A percentile compares a stretch with the other conserved stretches of the same genome.
These are phyloP conservation scores for Chrysoporthe deuterocubensis DNA, from an alignment of 2,329 filamentous ascomycete genomes.

Conservation along the genomic window DNA sequence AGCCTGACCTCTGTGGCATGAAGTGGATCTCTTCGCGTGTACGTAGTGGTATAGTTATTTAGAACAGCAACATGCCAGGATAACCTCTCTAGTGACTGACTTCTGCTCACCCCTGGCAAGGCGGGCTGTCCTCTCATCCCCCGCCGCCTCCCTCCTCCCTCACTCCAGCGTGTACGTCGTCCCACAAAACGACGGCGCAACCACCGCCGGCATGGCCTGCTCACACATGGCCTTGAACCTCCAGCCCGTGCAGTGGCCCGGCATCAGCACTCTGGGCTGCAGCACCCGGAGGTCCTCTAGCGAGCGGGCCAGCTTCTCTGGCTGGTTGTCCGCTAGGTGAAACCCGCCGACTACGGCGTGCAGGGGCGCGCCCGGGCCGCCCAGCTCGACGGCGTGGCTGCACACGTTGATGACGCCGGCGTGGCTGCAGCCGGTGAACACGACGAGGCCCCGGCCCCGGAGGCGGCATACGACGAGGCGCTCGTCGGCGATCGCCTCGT, in stretches of 20 bases:
- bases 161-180: conserved; percentile 38
- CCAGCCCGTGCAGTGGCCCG: conserved; percentile 62
- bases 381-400: conserved; percentile 48
- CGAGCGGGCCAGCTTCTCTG: conserved; percentile 47
- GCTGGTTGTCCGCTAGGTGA: conserved; percentile 53
- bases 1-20: conserved; percentile 33
- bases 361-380: conserved; percentile 39
- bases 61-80: background rate
- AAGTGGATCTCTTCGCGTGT: background rate
- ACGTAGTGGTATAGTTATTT: background rate
- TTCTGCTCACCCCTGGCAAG: background rate
- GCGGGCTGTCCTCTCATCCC: background rate
- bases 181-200: conserved; percentile 56
- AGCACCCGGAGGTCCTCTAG: conserved; percentile 52
- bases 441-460: conserved; percentile 55
- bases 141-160: background rate
- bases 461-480: conserved; percentile 57
- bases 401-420: conserved; percentile 58
- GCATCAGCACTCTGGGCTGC: conserved; percentile 52
- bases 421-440: conserved; percentile 61
- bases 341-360: conserved; percentile 58
- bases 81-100: no score
- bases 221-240: conserved; percentile 57
- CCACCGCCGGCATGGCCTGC: conserved; percentile 51
- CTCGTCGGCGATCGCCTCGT: conserved; percentile 56